Conservation (phyloP, 805 yeast genomes). For the Ogataea henricii region DNA sequence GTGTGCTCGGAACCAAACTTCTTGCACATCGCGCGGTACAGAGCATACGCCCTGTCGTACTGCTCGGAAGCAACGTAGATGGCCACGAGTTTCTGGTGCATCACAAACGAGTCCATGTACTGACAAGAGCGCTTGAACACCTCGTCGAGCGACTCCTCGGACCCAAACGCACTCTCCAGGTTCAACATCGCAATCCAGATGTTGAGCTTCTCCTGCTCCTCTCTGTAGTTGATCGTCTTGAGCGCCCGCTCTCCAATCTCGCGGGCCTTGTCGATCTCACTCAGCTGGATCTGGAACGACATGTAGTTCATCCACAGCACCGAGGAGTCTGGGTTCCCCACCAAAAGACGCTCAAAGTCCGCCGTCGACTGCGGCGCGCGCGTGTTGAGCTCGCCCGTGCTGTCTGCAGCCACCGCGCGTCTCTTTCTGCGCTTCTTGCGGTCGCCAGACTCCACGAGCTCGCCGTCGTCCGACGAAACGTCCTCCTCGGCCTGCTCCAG, state of each 20-base stretch:
- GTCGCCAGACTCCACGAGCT: slow-evolving; percentile 42
- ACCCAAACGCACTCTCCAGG: slow-evolving; percentile 92
- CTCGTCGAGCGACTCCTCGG: slow-evolving; percentile 76
- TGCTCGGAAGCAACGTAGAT: slow-evolving; percentile 78
- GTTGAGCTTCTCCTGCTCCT: slow-evolving; percentile 89
- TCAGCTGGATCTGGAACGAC: slow-evolving; percentile 94
- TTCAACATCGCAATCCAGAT: slow-evolving; percentile 95
- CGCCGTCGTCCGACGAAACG: slow-evolving; percentile 56
- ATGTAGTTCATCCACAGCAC: slow-evolving; percentile 96
- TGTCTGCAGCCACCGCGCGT: slow-evolving; percentile 59
- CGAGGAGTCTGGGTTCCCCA: slow-evolving; percentile 93
- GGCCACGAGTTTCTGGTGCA: slow-evolving; percentile 77
- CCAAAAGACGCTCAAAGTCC: slow-evolving; percentile 88
- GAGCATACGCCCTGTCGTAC: slow-evolving; percentile 63
- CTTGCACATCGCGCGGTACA: slow-evolving; percentile 71
- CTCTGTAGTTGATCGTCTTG: slow-evolving; percentile 85
- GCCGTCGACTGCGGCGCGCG: slow-evolving; percentile 88
- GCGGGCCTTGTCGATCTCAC: slow-evolving; percentile 93
- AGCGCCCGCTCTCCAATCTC: slow-evolving; percentile 92
- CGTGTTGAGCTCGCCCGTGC: slow-evolving; percentile 79
- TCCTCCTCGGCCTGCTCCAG: slow-evolving; percentile 74
- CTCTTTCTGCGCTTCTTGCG: slow-evolving; percentile 46
- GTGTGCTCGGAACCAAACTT: slow-evolving; percentile 71
- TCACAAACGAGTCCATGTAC: slow-evolving; percentile 83
- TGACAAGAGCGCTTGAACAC: slow-evolving; percentile 83